phyloP scores from a whole-genome alignment of 306 rosid species.

The Castanea sativa region DNA sequence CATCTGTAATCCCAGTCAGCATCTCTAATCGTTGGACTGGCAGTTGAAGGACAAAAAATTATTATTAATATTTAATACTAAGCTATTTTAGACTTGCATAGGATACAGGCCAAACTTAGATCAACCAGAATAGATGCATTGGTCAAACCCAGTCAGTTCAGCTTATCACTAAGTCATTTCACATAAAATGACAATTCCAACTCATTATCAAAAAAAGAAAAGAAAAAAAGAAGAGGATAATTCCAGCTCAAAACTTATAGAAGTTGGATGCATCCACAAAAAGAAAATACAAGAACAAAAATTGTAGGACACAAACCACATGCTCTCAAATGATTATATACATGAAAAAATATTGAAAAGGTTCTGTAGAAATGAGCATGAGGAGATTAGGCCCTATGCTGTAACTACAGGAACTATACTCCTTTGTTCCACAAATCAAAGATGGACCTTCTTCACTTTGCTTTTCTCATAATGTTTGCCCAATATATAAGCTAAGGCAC shows the following conservation, averaged over 20 bases:
- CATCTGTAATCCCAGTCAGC: constrained; percentile 85
- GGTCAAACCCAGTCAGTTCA: not conserved
- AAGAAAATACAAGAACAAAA: no score
- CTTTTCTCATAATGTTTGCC: not conserved
- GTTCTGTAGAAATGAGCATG: not conserved
- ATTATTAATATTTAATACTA: not conserved
- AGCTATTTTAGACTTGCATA: not conserved
- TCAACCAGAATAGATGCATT: not conserved
- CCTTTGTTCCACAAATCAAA: not conserved
- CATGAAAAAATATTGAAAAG: not conserved
- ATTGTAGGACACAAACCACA: not conserved
- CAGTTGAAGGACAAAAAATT: constrained; percentile 28
- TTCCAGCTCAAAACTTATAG: not conserved
- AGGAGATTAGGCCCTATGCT: not conserved
- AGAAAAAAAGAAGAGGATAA: not conserved
- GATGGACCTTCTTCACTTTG: not conserved
- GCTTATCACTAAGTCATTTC: not conserved
- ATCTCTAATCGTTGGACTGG: constrained; percentile 39
- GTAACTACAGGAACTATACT: not conserved
- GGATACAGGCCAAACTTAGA: not conserved
- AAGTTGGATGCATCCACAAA: not conserved
- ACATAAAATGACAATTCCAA: not conserved
- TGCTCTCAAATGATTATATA: not conserved
- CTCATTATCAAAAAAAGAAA: not conserved
- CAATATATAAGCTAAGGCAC: not conserved